Percentiles rank a stretch among this genome's conserved stretches.
These are phyloP conservation scores for Elongisporangium prolatum DNA, from an alignment of 352 stramenopile species.

Conservation along the genomic window DNA sequence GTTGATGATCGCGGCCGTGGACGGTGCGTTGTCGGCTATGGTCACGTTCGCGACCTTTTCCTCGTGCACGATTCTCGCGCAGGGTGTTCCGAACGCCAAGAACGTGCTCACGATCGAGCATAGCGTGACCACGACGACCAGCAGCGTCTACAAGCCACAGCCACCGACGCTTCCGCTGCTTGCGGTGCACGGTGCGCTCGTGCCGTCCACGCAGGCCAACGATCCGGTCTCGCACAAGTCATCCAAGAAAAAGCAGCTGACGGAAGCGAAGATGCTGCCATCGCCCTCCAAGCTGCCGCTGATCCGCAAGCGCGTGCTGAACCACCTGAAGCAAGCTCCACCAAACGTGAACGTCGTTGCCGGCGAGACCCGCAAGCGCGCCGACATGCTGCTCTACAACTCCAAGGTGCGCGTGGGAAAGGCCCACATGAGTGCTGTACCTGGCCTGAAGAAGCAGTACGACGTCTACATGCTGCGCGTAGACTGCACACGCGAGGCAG, in stretches of 20 bases:
- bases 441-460: conserved; percentile 29
- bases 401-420: conserved; percentile 78
- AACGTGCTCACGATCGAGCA: conserved; percentile 4
- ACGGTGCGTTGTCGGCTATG: conserved; percentile 28
- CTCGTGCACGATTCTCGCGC: conserved; percentile 31
- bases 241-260: conserved; percentile 19
- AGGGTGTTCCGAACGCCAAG: conserved; percentile 13
- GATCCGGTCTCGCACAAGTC: conserved; percentile 6
- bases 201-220: conserved; percentile 15
- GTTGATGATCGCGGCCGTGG: conserved; percentile 19
- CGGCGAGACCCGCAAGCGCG: conserved; percentile 46
- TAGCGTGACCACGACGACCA: conserved; percentile 3
- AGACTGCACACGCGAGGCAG: conserved; percentile 40
- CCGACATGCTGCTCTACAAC: conserved; percentile 40
- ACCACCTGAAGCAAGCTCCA: conserved; percentile 29
- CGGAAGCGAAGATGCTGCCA: conserved; percentile 3
- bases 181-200: neutral
- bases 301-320: conserved; percentile 37
- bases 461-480: conserved; percentile 78
- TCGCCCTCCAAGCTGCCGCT: conserved; percentile 23
- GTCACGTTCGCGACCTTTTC: conserved; percentile 55
- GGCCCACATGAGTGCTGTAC: conserved; percentile 41
- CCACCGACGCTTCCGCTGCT: conserved; percentile 29
- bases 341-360: conserved; percentile 51
- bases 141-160: conserved; percentile 6